Base-by-base conservation (phyloP, 805 yeast genomes). In the Lipomyces sp. region DNA sequence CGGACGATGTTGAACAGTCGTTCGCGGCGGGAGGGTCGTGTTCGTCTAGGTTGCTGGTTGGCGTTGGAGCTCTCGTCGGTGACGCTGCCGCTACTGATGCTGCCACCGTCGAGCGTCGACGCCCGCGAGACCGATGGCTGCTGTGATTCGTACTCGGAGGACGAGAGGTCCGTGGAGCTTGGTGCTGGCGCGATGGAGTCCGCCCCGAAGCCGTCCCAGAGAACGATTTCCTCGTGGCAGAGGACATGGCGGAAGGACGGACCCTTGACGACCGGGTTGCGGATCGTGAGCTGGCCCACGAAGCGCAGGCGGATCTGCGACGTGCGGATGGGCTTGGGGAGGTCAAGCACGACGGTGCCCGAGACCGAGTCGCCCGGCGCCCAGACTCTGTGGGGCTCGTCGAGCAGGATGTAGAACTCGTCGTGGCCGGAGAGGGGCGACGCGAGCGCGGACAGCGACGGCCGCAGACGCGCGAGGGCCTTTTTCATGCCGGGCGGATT, bases 381-480 rank as follows among this genome's bases (percentile, higher is more conserved):
- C 79, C 84, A 87, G 3, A 77, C 70, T 58, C 79, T 78, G 65
- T 86, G 95, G 1, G 95, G 90, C 47, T 83, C 82, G 55, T 82
- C 84, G 40, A 88, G 71, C 39, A 74, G 73, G 42, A 88, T 81
- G 66, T 81, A 84, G 67, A 86, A 83, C 58, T 85, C 90, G 47
- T 52, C 64, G 3, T 60, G 36, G 16, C 47, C 47, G 18, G 57
- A 23, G 18, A 45, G 49, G 40, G 54, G 55, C 23, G 46, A 10
- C 18, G 54, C 31, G 41, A 55, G 42, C 26, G 47, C 51, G 14
- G 58, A 40, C 11, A 54, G 43, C 48, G 51, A 23, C 44, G 55
- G 58, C 23, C 54, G 47, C 34, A 54, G 50, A 38, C 56, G 53
- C 34, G 49, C 47, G 39, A 55, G 57, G 39, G 59, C 58, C 51